Percentiles rank a stretch among this genome's conserved stretches.
Conservation (phyloP, 225 moss, liverwort and hornwort species). For the Antitrichia curtipendula region DNA sequence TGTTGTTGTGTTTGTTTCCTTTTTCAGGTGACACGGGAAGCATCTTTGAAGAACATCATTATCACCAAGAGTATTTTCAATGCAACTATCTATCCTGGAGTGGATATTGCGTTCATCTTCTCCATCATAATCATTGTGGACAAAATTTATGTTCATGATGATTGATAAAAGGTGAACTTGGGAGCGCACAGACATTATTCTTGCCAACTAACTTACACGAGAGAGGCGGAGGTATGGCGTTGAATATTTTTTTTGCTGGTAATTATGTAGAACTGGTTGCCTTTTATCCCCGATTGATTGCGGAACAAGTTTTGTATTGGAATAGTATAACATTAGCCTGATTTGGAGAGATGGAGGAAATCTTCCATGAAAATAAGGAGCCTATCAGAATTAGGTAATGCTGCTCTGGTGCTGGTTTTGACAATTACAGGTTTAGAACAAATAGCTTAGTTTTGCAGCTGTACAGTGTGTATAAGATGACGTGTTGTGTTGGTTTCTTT, state of each 20-base stretch:
- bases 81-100: conserved; percentile 17
- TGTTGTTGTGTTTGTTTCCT: not conserved
- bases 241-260: not conserved
- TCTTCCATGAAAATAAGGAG: not conserved
- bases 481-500: not conserved
- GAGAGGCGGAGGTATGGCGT: not conserved
- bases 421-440: not conserved
- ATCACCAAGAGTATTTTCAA: conserved; percentile 36
- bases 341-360: not conserved
- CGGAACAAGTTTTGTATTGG: not conserved
- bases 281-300: not conserved
- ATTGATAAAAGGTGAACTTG: not conserved
- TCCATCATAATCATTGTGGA: conserved; percentile 35
- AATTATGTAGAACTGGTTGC: not conserved
- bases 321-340: not conserved
- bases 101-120: conserved; percentile 30
- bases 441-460: not conserved
- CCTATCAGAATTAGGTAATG: not conserved
- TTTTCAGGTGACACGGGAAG: conserved; percentile 21
- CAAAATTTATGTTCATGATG: conserved; percentile 35
- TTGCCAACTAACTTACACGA: not conserved
- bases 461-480: not conserved
- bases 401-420: not conserved
- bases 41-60: conserved; percentile 36
- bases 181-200: not conserved